Evolutionary conservation across 2,329 filamentous ascomycete species (phyloP), one percentile per base, ranked within the genome.

Genomic region (Lachnellula hyalina): DNA sequence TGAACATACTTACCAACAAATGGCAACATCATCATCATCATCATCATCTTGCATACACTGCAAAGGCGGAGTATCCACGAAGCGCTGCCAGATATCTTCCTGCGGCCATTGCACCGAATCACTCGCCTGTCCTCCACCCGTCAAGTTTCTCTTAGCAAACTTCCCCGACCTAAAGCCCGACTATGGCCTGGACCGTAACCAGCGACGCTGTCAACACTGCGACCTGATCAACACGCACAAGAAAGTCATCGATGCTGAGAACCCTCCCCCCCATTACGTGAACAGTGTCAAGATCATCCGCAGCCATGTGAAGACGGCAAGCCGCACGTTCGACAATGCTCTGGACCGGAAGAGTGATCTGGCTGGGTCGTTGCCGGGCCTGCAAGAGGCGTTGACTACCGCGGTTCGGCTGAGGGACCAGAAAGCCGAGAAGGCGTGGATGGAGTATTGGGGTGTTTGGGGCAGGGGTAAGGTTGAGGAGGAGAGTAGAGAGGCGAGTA

Each of bases 361-460:
- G 8, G 28, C 28, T 28, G 28, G 28, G 28, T 28, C 28, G 8
- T 28, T 28, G 28, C 7, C 28, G 21, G 58, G 61, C 15, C 35
- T 65, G 25, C 25, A 54, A 36, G 49, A 44, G 23, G 47, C 52
- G 8, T 45, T 64, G 21, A 53, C 50, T 5, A 36, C 56, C 25
- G 54, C 54, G 5, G 48, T 59, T 7, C 35, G 47, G 44, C 44
- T 41, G 8, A 51, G 52, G 34, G 56, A 62, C 47, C 35, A 52
- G 17, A 57, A 56, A 28, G 55, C 60, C 23, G 32, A 55, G n/a
- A 49, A 53, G 21, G 61, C 56, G 14, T 67, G 63, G 63, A 42
- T 54, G 40, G 44, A 51, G 36, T 57, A 63, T 52, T 68, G 63
- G 63, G 64, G 53, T 9, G 58, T 66, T 28, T 68, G 64, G 65